Base-by-base conservation (phyloP, 2,329 filamentous ascomycete species). In the Claviceps maximensis region DNA sequence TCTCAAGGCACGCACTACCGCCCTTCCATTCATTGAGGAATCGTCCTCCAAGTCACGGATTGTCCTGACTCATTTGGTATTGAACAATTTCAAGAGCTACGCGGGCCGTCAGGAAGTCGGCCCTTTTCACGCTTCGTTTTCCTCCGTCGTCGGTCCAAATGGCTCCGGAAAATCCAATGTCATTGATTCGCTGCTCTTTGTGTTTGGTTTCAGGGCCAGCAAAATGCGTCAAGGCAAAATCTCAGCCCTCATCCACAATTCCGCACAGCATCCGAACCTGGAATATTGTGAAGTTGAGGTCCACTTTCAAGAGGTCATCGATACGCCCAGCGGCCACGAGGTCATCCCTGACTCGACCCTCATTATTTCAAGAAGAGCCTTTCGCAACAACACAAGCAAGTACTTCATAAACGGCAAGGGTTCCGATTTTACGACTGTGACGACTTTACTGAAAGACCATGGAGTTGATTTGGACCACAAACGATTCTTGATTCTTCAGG, bases 211-310 rank as follows among this genome's bases (percentile, higher is more conserved):
- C 73, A 84, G 93, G 55, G 93, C 93, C 44, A 97, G 91, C 76
- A 98, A 98, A 72, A 98, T 98, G 93, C 81, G 93, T 63, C 93
- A 98, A 68, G 93, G 93, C 63, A 98, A 98, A 72, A 89, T 98
- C 48, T 98, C 93, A 1, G 93, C 93, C 4, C 74, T 98, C 49
- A 98, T 98, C 59, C 93, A 98, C 72, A 98, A 97, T 67, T 97
- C 93, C 13, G 90, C 89, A 0, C 80, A 87, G 53, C 82, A 86
- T 60, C 89, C 89, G 0, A 80, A 96, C 61, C 72, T 98, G 21
- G 87, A 94, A 48, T 83, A 84, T 63, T 98, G 93, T 65, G 94
- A 98, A 67, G 93, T 98, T 12, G 87, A 94, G 53, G 94, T 98
- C 4, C 88, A 96, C 66, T 98, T 98, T 65, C 84, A 94, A 59